These are phyloP conservation scores for Populus hybrid DNA, from an alignment of 441 rosid species.

Conservation along the genomic window DNA sequence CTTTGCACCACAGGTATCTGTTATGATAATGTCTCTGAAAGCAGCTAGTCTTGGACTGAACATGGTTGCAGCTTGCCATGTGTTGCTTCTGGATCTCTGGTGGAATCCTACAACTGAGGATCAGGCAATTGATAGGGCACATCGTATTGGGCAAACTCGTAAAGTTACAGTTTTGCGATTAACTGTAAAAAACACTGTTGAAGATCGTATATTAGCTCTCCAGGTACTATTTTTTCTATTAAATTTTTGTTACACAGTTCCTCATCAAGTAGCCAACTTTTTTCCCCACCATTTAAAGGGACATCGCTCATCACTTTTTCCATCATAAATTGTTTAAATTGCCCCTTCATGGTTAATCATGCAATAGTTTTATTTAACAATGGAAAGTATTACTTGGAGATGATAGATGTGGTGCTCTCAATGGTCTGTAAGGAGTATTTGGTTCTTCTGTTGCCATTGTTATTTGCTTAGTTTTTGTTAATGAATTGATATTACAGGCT, in stretches of 20 bases:
- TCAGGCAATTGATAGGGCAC: constrained; percentile 96
- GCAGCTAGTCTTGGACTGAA: constrained; percentile 96
- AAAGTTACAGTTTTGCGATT: constrained; percentile 79
- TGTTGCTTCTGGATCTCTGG: constrained; percentile 85
- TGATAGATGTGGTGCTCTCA: neutral
- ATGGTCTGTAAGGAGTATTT: neutral
- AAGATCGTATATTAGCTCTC: constrained; percentile 84
- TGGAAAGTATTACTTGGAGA: neutral
- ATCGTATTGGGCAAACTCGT: constrained; percentile 93
- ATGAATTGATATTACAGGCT: neutral
- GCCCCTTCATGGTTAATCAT: neutral
- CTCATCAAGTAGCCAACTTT: neutral
- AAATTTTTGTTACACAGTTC: neutral
- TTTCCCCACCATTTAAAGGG: neutral
- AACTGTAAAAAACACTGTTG: constrained; percentile 83
- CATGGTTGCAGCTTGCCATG: constrained; percentile 94
- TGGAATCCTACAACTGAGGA: constrained; percentile 99
- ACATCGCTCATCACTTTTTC: neutral
- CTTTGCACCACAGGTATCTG: constrained; percentile 55
- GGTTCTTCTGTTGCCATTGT: neutral
- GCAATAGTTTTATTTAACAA: neutral
- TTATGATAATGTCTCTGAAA: constrained; percentile 92
- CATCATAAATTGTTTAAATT: neutral
- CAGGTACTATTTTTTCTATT: constrained; percentile 40
- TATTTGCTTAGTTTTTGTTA: neutral